A percentile compares a stretch with the other conserved stretches of the same genome.
Conservation (phyloP, 2,329 filamentous ascomycete genomes). For the Conoideocrella luteorostrata region DNA sequence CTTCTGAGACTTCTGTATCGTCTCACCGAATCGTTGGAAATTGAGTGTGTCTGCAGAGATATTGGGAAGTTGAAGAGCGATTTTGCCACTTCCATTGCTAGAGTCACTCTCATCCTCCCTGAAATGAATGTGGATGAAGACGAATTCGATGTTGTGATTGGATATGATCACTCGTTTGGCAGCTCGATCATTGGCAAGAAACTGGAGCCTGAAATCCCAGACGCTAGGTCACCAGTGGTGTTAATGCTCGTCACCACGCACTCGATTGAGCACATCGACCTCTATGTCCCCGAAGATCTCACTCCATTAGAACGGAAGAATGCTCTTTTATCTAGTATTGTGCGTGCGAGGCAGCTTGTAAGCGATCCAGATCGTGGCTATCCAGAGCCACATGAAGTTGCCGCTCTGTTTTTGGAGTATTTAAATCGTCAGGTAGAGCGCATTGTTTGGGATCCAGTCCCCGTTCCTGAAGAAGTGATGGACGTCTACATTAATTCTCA, state of each 20-base stretch:
- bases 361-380: constrained; percentile 32
- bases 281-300: constrained; percentile 32
- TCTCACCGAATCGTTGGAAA: constrained; percentile 34
- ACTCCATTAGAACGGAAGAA: constrained; percentile 41
- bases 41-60: constrained; percentile 28
- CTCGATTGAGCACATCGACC: constrained; percentile 50
- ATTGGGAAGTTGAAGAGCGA: constrained; percentile 18
- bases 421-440: constrained; percentile 30
- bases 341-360: constrained; percentile 31
- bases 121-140: constrained; percentile 30
- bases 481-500: constrained; percentile 39
- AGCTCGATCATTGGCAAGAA: constrained; percentile 20
- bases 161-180: constrained; percentile 46
- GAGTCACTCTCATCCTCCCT: constrained; percentile 37
- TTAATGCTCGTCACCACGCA: constrained; percentile 43
- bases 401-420: constrained; percentile 39
- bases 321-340: constrained; percentile 32
- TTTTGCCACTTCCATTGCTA: constrained; percentile 28
- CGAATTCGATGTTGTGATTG: constrained; percentile 45
- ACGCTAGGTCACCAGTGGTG: constrained; percentile 33
- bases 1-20: constrained; percentile 47
- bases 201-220: constrained; percentile 4
- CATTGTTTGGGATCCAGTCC: constrained; percentile 40
- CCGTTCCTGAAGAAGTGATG: constrained; percentile 42
- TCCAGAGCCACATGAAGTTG: constrained; percentile 39